phyloP scores from a whole-genome alignment of 352 stramenopile genomes.

The Globisporangium alternatum region DNA sequence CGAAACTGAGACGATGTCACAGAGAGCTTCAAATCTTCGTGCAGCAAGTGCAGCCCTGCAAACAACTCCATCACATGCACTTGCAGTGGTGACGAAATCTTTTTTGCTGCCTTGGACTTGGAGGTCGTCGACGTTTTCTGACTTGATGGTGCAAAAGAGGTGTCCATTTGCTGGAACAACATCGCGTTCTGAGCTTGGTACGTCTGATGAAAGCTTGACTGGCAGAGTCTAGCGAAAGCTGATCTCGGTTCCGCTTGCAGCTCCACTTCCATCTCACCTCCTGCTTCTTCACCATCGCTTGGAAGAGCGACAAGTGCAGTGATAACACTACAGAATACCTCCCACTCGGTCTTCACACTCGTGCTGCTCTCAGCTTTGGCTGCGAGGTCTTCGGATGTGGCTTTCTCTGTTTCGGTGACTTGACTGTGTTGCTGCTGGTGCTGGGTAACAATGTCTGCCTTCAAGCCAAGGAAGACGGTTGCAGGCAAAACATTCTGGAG shows the following conservation, averaged over 20 bases:
- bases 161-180: conserved; percentile 35
- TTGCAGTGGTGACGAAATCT: not conserved
- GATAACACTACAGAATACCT: conserved; percentile 10
- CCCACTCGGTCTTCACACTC: conserved; percentile 14
- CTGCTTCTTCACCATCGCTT: not conserved
- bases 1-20: conserved; percentile 24
- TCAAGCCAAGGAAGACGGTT: conserved; percentile 8
- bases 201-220: conserved; percentile 37
- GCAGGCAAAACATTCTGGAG: conserved; percentile 29
- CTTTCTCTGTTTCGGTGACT: not conserved
- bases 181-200: conserved; percentile 45
- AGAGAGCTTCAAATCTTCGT: conserved; percentile 72
- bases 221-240: conserved; percentile 42
- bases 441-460: conserved; percentile 8
- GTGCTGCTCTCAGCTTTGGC: not conserved
- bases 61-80: conserved; percentile 25
- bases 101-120: not conserved
- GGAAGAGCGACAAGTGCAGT: not conserved
- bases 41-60: conserved; percentile 55
- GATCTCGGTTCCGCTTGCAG: conserved; percentile 7
- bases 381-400: not conserved
- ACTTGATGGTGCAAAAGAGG: conserved; percentile 9
- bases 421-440: not conserved
- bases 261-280: not conserved
- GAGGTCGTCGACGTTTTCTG: not conserved